Evolutionary conservation across 768 basidiomycete species (phyloP), one percentile per base, ranked within the genome.

Genomic region (Albatrellus ellisii): DNA sequence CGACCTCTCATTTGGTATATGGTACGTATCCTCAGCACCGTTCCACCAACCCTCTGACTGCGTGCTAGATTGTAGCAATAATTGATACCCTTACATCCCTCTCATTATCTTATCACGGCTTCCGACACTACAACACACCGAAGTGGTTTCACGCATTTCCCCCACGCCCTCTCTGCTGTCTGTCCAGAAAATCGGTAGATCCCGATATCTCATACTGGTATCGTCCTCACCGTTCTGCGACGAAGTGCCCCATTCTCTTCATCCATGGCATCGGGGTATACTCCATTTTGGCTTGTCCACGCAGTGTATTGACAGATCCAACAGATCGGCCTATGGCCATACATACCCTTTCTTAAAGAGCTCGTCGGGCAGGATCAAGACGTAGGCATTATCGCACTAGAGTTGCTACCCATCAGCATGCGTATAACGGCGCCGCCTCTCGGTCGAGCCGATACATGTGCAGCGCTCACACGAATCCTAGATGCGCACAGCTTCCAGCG

Each of bases 211-310:
- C 64, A 1, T 73, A 68, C 50, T 72, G 70, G 70, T 64, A 68
- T 45, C 59, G 65, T 3, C 66, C 69, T 26, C 76, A 79, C 44
- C 62, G 57, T 26, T 69, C 73, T 4, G 41, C 38, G 7, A 60
- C 60, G 1, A 72, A 69, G 46, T 57, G 61, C 7, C 75, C 78
- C 0, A 57, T 82, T 8, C 54, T 80, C n/a, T 78, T 81, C 51
- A 49, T 82, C 1, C 79, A 82, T 42, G 79, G 79, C 8, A 72
- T 80, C n/a, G 79, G 79, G 8, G 75, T 78, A 57, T 44, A 11
- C 27, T 11, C 25, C 9, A 20, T 40, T 22, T 21, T 3, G 22
- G 10, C 39, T 18, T 20, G 20, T 14, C 11, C 15, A 24, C 21
- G 15, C 10, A n/a, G 27, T 28, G 17, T 38, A 38, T 3, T 25